phyloP scores from a whole-genome alignment of 805 yeast species.

The Phaffomyces opuntiae region DNA sequence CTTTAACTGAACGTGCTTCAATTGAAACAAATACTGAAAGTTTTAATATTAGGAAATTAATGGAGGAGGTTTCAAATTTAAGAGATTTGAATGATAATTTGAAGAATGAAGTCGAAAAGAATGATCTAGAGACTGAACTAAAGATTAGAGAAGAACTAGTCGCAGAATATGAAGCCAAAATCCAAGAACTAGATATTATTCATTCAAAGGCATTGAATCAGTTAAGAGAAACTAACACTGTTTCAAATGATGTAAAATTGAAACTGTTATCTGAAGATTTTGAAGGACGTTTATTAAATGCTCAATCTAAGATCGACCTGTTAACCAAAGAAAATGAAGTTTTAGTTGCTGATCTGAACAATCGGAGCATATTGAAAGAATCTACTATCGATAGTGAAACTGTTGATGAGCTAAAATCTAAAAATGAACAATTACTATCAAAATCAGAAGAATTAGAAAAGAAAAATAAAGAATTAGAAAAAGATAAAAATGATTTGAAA shows the following conservation, averaged over 20 bases:
- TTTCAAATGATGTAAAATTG: conserved; percentile 25
- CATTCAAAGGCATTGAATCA: conserved; percentile 28
- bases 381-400: neutral
- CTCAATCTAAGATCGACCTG: conserved; percentile 4
- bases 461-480: conserved; percentile 1
- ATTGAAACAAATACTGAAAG: conserved; percentile 10
- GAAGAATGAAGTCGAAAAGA: conserved; percentile 19
- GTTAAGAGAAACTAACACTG: conserved; percentile 23
- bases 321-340: neutral
- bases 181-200: conserved; percentile 30
- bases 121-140: conserved; percentile 21
- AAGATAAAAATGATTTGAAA: neutral
- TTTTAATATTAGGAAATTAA: conserved; percentile 5
- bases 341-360: neutral
- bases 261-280: conserved; percentile 27
- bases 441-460: conserved; percentile 1
- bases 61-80: conserved; percentile 16
- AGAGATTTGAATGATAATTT: conserved; percentile 13
- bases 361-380: neutral
- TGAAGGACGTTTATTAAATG: conserved; percentile 21
- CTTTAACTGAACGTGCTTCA: conserved; percentile 15
- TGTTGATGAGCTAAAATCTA: neutral
- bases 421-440: neutral
- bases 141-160: conserved; percentile 25
- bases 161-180: conserved; percentile 27